Evolutionary conservation across 306 rosid species (phyloP).

Genomic region (Lathyrus tuberosus): DNA sequence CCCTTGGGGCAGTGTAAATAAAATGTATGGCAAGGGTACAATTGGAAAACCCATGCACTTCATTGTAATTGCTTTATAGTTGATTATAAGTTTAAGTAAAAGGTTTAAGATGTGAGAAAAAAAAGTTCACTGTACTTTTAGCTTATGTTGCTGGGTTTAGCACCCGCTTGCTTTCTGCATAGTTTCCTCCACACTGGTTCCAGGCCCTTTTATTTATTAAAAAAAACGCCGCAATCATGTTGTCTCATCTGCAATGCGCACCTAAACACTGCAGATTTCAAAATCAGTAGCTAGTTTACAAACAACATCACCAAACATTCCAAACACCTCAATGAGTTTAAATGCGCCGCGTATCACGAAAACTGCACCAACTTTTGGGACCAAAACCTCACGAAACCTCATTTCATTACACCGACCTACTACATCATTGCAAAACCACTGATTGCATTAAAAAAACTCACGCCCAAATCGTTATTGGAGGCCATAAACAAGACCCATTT

Average conservation of each 20-base stretch:
- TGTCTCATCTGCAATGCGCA: background rate
- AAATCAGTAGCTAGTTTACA: background rate
- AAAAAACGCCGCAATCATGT: too few species aligned
- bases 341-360: slow-evolving; percentile 46
- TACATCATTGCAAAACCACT: slow-evolving; percentile 51
- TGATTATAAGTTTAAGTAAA: too few species aligned
- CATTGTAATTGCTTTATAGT: too few species aligned
- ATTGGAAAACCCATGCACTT: too few species aligned
- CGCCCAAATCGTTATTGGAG: slow-evolving; percentile 61
- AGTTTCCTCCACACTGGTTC: too few species aligned
- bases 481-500: slow-evolving; percentile 60
- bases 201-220: too few species aligned
- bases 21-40: too few species aligned
- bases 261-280: background rate
- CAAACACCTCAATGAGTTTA: slow-evolving; percentile 23
- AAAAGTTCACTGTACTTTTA: too few species aligned
- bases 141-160: too few species aligned
- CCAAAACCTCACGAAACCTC: slow-evolving; percentile 45
- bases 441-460: slow-evolving; percentile 49
- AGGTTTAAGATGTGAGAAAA: too few species aligned
- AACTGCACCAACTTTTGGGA: slow-evolving; percentile 30
- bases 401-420: slow-evolving; percentile 43
- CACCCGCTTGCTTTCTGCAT: too few species aligned
- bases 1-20: too few species aligned
- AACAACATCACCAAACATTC: background rate